Conservation (phyloP, 495 filamentous ascomycete species). For the Penicilliopsis zonata region DNA sequence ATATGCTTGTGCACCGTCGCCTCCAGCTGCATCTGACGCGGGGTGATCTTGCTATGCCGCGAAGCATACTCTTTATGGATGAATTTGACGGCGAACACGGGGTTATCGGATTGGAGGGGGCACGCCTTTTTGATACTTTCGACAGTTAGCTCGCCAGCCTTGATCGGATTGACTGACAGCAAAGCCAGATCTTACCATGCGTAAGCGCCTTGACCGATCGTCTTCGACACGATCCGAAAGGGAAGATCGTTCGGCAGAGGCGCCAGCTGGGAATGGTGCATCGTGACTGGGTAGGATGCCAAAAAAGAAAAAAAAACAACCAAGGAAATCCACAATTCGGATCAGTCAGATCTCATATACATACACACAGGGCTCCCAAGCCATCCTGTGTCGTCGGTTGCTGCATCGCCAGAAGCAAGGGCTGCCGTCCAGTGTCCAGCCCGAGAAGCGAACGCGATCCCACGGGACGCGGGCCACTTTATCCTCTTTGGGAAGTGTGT, state of each 20-base stretch:
- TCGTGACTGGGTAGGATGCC: constrained; percentile 21
- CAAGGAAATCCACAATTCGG: no score
- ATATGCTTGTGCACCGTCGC: constrained; percentile 78
- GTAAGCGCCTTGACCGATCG: constrained; percentile 93
- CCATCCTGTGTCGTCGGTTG: neutral
- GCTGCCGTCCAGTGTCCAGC: constrained; percentile 3
- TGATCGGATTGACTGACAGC: neutral
- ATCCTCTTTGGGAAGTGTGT: constrained; percentile 34
- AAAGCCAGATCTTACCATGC: constrained; percentile 57
- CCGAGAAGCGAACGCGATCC: constrained; percentile 3
- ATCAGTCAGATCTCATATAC: no score
- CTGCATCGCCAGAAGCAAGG: constrained; percentile 7
- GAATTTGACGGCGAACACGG: constrained; percentile 94
- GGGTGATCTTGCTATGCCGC: constrained; percentile 74
- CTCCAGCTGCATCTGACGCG: constrained; percentile 81
- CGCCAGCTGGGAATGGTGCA: constrained; percentile 74
- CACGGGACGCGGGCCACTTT: constrained; percentile 31
- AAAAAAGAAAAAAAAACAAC: no score
- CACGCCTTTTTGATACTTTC: constrained; percentile 86
- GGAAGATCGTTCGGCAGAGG: constrained; percentile 78
- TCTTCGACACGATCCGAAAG: constrained; percentile 90
- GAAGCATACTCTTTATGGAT: constrained; percentile 94
- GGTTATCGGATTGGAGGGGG: constrained; percentile 51
- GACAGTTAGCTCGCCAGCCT: neutral
- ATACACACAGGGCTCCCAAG: no score